These are phyloP conservation scores for Kuraishia molischiana DNA, from an alignment of 805 yeast species.

Conservation along the genomic window DNA sequence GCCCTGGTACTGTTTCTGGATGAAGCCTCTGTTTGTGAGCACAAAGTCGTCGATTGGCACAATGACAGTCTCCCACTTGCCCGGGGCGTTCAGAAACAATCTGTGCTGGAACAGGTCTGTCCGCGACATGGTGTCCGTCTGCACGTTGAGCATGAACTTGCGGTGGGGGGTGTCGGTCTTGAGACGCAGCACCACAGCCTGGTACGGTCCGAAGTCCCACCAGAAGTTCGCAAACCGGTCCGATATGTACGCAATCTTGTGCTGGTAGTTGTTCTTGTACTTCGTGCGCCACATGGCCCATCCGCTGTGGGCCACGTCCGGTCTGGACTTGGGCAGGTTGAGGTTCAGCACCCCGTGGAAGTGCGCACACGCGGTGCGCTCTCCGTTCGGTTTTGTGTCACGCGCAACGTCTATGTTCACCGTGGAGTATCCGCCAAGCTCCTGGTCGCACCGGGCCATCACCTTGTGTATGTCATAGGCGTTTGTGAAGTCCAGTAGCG, in stretches of 20 bases:
- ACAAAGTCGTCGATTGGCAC: constrained; percentile 74
- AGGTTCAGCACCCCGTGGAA: constrained; percentile 64
- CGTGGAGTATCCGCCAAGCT: constrained; percentile 71
- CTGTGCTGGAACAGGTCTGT: constrained; percentile 82
- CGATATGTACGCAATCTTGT: constrained; percentile 26
- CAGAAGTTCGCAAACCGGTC: constrained; percentile 28
- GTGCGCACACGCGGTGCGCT: constrained; percentile 37
- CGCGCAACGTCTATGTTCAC: constrained; percentile 36
- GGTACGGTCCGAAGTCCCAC: constrained; percentile 66
- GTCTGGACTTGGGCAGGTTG: constrained; percentile 54
- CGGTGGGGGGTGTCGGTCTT: constrained; percentile 53
- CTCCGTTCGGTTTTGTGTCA: constrained; percentile 9
- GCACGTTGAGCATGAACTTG: constrained; percentile 70
- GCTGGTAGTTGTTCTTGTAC: constrained; percentile 45
- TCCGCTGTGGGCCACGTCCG: constrained; percentile 55
- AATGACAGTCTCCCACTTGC: constrained; percentile 77
- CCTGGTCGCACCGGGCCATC: constrained; percentile 60
- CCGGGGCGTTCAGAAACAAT: constrained; percentile 58
- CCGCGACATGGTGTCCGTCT: constrained; percentile 67
- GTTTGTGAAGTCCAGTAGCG: constrained; percentile 50
- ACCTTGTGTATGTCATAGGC: constrained; percentile 38
- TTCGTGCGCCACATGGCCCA: constrained; percentile 80
- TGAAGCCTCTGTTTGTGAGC: constrained; percentile 68
- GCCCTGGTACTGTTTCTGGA: constrained; percentile 42
- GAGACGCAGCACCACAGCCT: constrained; percentile 59